Evolutionary conservation across 306 rosid species (phyloP), one percentile per base, ranked within the genome.

Genomic region (Cucurbita ficifolia): DNA sequence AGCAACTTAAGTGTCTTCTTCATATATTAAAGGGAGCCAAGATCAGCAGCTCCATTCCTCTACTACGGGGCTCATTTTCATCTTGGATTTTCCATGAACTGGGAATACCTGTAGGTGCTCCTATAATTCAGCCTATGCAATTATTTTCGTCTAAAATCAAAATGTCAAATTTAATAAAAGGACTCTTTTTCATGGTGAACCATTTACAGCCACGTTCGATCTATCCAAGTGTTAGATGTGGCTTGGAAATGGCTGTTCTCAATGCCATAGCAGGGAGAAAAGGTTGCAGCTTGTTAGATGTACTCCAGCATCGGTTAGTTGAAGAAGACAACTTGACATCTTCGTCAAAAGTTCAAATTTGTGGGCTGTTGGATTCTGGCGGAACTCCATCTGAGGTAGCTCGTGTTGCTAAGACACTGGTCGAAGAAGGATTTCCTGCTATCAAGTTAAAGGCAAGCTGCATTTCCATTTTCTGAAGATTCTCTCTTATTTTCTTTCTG

Each of bases 161-260:
- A 58, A 2, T 58, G 8, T 67, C 11, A 67, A 12, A 5, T 46
- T 46, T 36, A 17, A 17, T 29, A 63, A 43, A 53, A 60, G 40
- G 38, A 10, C 38, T 49, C 9, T 16, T 40, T 74, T 45, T 48
- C 49, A 14, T 13, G 21, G 63, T 61, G 40, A 64, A 67, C 21
- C 38, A 24, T 73, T 22, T 77, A 78, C 92, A 93, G 97, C 94
- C 94, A 75, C 76, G 79, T 78, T 90, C 92, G 61, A 82, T 93
- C 84, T 85, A 87, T 83, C 96, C 98, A 52, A 94, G 97, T 79
- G 95, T 94, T 74, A 87, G 97, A 87, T 94, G 98, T 86, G 98
- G 98, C 81, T 81, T 94, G 87, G 98, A 94, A 87, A 87, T 94
- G 98, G 97, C 96, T 67, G 82, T 94, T 82, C 94, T 94, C 68